These are phyloP conservation scores for Haplosporangium sp. DNA, from an alignment of 371 early-diverging fungal species.

Conservation along the genomic window DNA sequence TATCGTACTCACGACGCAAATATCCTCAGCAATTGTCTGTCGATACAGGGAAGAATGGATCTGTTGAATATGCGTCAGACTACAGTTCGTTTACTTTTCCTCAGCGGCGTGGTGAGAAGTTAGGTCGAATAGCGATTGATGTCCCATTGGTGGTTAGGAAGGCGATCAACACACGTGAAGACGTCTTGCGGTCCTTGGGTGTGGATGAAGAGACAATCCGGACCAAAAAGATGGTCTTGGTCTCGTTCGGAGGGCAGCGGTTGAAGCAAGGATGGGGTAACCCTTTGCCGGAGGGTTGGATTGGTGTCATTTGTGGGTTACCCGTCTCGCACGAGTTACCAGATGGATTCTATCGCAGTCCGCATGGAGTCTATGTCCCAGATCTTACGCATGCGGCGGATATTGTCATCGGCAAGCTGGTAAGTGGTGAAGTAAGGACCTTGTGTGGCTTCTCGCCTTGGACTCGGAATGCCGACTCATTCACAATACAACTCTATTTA, in stretches of 20 bases:
- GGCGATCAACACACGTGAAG: constrained; percentile 66
- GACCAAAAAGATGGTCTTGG: constrained; percentile 70
- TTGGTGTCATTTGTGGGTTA: constrained; percentile 78
- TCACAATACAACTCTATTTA: neutral
- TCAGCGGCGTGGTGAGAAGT: too few relatives aligned
- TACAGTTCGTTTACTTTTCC: too few relatives aligned
- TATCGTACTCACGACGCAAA: too few relatives aligned
- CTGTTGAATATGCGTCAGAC: too few relatives aligned
- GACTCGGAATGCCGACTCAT: too few relatives aligned
- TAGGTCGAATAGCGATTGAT: constrained; percentile 33
- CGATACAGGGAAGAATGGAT: too few relatives aligned
- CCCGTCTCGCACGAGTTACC: constrained; percentile 64
- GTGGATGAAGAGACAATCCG: constrained; percentile 68
- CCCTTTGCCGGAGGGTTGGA: constrained; percentile 80
- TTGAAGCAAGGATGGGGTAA: constrained; percentile 64
- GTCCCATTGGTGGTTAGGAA: constrained; percentile 53
- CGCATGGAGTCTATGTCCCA: constrained; percentile 78
- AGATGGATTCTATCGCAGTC: constrained; percentile 66
- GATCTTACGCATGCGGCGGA: constrained; percentile 81
- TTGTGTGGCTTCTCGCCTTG: too few relatives aligned
- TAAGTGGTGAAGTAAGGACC: constrained; percentile 16
- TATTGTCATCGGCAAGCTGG: constrained; percentile 79
- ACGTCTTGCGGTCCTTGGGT: constrained; percentile 64
- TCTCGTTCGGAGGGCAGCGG: constrained; percentile 85
- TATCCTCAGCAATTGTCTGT: too few relatives aligned